Evolutionary conservation across 202 grass and related monocot species (phyloP), one percentile per base, ranked within the genome.

Genomic region (Thinopyrum obtusiflorum): DNA sequence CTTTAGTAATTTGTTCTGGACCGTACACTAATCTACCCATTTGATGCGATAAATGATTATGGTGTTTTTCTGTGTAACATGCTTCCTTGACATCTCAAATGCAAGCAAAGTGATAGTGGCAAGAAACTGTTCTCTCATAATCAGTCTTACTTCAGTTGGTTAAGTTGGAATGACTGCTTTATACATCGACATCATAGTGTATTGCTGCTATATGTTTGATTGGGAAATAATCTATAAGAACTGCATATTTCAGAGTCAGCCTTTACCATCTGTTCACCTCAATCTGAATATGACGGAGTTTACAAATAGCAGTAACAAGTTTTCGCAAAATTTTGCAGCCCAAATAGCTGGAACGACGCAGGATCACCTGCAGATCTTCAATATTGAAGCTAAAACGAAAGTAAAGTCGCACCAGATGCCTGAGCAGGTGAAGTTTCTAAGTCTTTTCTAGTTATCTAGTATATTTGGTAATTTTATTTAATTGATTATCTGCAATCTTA

Each of bases 361-460:
- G 84, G 95, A 98, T 84, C 95, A 98, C 81, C 89, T 98, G 57
- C 95, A 98, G 57, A 93, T 98, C 75, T 98, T 98, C 83, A 98
- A 98, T 44, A 95, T 95, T 18, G 93, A 98, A 86, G 89, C 87
- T 65, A 95, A 98, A 81, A 93, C 89, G 47, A 98, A 98, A 91
- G 87, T 98, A 11, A 98, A 98, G 80, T 93, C 95, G 62, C 88
- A 98, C 68, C 93, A 98, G 84, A 98, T 98, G 95, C 95, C 95
- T 3, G 95, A 98, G 70, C 95, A 95, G 95, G 95, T 95, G 61
- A 57, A 20, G 59, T 32, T 63, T 46, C 18, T 2, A 53, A 82
- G 51, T 32, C 31, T 55, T 73, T 65, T 20, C 39, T 24, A 23
- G 62, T 55, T 77, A 60, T 20, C 39, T 20, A 23, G 62, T 82